phyloP scores from a whole-genome alignment of 2,329 filamentous ascomycete species.

The Coniosporium tulheliwenetii region DNA sequence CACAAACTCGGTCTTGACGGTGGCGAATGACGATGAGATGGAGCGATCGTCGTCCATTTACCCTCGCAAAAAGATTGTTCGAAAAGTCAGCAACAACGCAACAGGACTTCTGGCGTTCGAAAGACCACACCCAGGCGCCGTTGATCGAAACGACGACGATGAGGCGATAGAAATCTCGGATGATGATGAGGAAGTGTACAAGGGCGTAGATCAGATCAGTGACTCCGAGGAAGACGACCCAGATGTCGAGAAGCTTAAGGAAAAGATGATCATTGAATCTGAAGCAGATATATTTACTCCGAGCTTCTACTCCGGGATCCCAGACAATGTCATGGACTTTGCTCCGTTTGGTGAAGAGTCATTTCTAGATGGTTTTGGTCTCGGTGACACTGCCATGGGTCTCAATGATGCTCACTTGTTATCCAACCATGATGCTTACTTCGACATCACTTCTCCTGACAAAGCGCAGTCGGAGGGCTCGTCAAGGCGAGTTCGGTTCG shows the following conservation, averaged over 20 bases:
- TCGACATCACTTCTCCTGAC: too few relatives aligned
- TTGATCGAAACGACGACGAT: constrained; percentile 14
- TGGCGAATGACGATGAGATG: constrained; percentile 9
- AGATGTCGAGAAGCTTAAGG: constrained; percentile 63
- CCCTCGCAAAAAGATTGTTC: constrained; percentile 20
- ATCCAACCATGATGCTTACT: too few relatives aligned
- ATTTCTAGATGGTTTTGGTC: too few relatives aligned
- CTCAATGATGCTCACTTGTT: too few relatives aligned
- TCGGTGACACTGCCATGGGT: too few relatives aligned
- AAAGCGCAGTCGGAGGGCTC: constrained; percentile 14
- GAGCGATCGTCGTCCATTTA: constrained; percentile 7
- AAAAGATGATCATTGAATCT: constrained; percentile 48
- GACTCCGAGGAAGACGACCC: constrained; percentile 70
- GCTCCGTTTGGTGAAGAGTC: too few relatives aligned
- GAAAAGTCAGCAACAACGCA: constrained; percentile 17
- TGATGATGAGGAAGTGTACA: constrained; percentile 46
- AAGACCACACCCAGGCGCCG: constrained; percentile 10
- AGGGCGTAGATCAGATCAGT: constrained; percentile 62
- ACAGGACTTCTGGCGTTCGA: constrained; percentile 16
- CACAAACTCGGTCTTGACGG: too few relatives aligned
- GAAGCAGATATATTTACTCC: neutral
- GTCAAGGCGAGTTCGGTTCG: constrained; percentile 57
- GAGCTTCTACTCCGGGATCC: too few relatives aligned
- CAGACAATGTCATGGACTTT: too few relatives aligned
- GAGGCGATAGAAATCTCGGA: constrained; percentile 12